phyloP scores from a whole-genome alignment of 2,329 filamentous ascomycete genomes.

The Colletotrichum lupini region DNA sequence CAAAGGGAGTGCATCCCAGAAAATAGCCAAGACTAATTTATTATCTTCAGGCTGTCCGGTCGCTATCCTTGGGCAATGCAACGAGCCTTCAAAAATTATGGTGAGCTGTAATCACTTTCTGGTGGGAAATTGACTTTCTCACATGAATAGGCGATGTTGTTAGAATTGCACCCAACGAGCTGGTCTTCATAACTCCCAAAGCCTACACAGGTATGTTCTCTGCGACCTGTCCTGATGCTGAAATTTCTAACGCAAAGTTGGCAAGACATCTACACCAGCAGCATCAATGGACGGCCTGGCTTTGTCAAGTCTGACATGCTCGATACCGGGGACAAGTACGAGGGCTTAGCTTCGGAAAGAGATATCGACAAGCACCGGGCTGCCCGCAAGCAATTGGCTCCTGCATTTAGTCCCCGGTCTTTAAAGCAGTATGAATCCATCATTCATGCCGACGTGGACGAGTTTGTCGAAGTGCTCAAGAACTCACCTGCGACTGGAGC shows the following conservation, averaged over 20 bases:
- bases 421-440: constrained; percentile 9
- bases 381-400: constrained; percentile 13
- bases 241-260: not conserved
- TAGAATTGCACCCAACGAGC: constrained; percentile 1
- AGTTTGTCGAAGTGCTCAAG: not conserved
- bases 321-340: constrained; percentile 3
- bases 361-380: constrained; percentile 21
- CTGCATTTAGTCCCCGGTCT: constrained; percentile 6
- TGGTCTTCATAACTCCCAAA: not conserved
- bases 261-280: not conserved
- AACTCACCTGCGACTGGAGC: not conserved
- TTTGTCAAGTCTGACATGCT: constrained; percentile 1
- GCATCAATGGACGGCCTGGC: not conserved
- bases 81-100: not conserved
- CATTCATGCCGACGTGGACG: constrained; percentile 6
- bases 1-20: not conserved
- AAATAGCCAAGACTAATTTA: not conserved
- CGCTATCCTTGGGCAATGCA: not conserved
- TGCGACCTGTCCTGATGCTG: not conserved
- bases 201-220: not conserved
- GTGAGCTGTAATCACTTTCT: not conserved
- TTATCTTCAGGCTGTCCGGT: not conserved
- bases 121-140: not conserved
- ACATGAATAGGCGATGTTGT: not conserved
- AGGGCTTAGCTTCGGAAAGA: not conserved